Base-by-base conservation (phyloP, 257 asterid genomes). In the Solanum chiquidenum region DNA sequence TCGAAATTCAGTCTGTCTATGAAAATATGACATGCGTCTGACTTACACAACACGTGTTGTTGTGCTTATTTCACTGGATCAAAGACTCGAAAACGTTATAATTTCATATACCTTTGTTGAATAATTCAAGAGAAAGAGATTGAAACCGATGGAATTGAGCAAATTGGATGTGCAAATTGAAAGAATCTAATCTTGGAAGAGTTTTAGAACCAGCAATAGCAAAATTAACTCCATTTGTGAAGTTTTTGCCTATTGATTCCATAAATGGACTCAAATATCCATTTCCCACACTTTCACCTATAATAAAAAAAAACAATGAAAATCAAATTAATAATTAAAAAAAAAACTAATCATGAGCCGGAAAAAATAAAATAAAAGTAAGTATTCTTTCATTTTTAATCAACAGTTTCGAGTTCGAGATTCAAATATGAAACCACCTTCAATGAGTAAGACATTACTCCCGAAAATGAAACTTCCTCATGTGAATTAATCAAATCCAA, bases 141-240 rank as follows among this genome's bases (percentile, higher is more conserved):
- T 4, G 89, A 83, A 93, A 93, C 83, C 93, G 90, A 37, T 11
- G 68, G 89, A 93, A 92, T 37, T 93, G 88, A 33, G 75, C 82
- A 62, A 91, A 14, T 73, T 93, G 95, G 83, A 87, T 21, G 9
- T 33, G 23, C 91, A 93, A 90, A 69, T 83, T 91, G 71, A 89
- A 93, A 1, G 89, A 90, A 11, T 14, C 55, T 8, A 68, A 68
- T 73, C 38, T 75, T 4, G 95, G 94, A 88, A 86, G 88, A 44
- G 92, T 89, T 62, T 90, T 58, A 33, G 94, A 82, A 21, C 95
- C 93, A 29, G 46, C 49, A 31, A 90, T 38, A 14, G 95, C 94
- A 87, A 93, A 93, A 60, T 93, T 92, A 31, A 52, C 94, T 31
- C 95, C 95, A 33, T 88, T 92, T 14, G 87, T 76, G 88, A 88